These are phyloP conservation scores for Acorus gramineus DNA, from an alignment of 106 monocot species.

Conservation along the genomic window DNA sequence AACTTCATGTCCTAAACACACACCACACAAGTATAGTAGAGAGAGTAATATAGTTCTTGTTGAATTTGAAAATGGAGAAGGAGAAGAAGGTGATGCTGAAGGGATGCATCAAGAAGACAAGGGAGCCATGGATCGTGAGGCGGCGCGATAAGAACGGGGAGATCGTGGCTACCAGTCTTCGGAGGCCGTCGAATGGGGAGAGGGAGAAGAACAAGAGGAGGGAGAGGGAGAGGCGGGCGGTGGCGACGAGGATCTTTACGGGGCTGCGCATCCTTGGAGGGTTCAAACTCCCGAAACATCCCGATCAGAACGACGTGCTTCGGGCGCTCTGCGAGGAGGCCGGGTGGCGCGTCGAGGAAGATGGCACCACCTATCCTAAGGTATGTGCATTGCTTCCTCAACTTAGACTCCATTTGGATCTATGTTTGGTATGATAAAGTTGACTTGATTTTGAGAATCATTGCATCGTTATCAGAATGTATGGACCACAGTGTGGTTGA, in stretches of 20 bases:
- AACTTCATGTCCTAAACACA: no score
- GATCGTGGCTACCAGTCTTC: slow-evolving; percentile 7
- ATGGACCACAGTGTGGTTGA: no score
- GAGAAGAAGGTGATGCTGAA: slow-evolving; percentile 6
- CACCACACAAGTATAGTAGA: no score
- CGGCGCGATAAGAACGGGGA: slow-evolving; percentile 16
- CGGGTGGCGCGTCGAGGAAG: slow-evolving; percentile 45
- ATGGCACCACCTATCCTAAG: slow-evolving; percentile 31
- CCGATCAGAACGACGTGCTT: slow-evolving; percentile 52
- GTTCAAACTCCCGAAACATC: slow-evolving; percentile 32
- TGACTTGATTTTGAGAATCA: no score
- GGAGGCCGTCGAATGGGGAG: slow-evolving; percentile 34
- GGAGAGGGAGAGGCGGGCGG: slow-evolving; percentile 30
- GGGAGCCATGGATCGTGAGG: slow-evolving; percentile 33
- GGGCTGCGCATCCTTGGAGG: slow-evolving; percentile 23
- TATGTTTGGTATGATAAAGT: no score
- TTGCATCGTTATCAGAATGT: no score
- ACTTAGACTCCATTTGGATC: no score
- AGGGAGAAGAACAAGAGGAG: slow-evolving; percentile 31
- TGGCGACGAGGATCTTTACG: slow-evolving; percentile 29
- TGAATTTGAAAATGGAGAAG: slow-evolving; percentile 1
- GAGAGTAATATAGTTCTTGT: no score
- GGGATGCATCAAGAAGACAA: slow-evolving; percentile 38
- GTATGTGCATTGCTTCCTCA: not conserved
- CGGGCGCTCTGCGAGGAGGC: slow-evolving; percentile 35